These are phyloP conservation scores for Exsudoporus frostii DNA, from an alignment of 768 basidiomycete species.

Conservation along the genomic window DNA sequence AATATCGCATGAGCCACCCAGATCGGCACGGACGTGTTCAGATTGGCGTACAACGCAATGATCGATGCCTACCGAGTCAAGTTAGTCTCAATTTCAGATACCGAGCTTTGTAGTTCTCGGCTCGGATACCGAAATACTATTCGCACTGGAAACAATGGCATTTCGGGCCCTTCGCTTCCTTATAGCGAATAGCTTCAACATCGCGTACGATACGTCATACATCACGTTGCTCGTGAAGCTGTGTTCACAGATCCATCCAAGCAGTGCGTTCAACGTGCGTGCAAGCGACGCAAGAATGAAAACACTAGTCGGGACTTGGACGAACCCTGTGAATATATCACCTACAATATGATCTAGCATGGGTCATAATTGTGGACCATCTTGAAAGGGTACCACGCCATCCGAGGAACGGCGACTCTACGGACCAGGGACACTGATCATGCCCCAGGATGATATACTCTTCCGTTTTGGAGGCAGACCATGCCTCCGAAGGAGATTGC, in stretches of 20 bases:
- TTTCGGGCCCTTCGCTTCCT: slow-evolving; percentile 55
- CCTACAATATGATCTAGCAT: neutral
- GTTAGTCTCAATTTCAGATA: neutral
- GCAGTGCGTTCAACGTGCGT: slow-evolving; percentile 46
- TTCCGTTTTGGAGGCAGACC: slow-evolving; percentile 40
- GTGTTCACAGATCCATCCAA: slow-evolving; percentile 60
- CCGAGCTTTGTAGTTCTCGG: neutral
- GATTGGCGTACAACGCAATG: slow-evolving; percentile 38
- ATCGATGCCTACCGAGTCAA: slow-evolving; percentile 39
- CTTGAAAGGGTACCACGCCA: too few relatives aligned
- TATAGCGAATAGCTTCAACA: slow-evolving; percentile 52
- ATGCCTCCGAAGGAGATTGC: neutral
- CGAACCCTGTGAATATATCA: neutral
- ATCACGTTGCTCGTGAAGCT: slow-evolving; percentile 55
- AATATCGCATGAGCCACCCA: slow-evolving; percentile 55
- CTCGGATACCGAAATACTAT: slow-evolving; percentile 62
- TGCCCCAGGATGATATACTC: slow-evolving; percentile 60
- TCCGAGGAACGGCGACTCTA: too few relatives aligned
- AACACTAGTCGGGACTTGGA: slow-evolving; percentile 46
- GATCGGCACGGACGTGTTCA: slow-evolving; percentile 50
- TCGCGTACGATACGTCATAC: slow-evolving; percentile 47
- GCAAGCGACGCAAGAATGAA: slow-evolving; percentile 60
- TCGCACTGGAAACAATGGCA: slow-evolving; percentile 49
- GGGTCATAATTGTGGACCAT: slow-evolving; percentile 40
- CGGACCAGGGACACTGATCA: too few relatives aligned